Conservation (phyloP, 495 filamentous ascomycete genomes). For the Annulohypoxylon nitens region DNA sequence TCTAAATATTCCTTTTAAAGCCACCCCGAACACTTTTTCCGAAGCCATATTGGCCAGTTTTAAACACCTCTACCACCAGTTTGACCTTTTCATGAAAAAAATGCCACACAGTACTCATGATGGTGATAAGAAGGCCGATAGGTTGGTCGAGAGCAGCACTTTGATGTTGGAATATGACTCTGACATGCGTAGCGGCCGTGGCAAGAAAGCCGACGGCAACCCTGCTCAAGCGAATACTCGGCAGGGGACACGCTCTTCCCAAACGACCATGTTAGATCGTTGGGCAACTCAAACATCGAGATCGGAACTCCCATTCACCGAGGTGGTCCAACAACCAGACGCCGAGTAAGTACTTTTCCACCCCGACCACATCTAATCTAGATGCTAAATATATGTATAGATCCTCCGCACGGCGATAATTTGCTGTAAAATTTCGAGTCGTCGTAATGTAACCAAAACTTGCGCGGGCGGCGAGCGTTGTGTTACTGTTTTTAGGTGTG, state of each 20-base stretch:
- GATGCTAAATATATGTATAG: conserved; percentile 39
- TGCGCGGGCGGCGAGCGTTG: conserved; percentile 28
- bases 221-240: conserved; percentile 25
- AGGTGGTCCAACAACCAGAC: conserved; percentile 49
- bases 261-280: conserved; percentile 53
- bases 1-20: conserved; percentile 5
- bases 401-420: conserved; percentile 32
- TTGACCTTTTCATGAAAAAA: conserved; percentile 2
- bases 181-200: conserved; percentile 36
- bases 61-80: conserved; percentile 2
- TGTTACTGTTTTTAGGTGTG: conserved; percentile 33
- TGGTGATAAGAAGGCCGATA: conserved; percentile 28
- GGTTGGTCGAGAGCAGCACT: conserved; percentile 42
- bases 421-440: conserved; percentile 12
- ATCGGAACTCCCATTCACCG: conserved; percentile 57
- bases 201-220: background rate
- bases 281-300: conserved; percentile 55
- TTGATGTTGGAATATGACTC: conserved; percentile 14
- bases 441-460: conserved; percentile 39
- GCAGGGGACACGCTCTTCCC: conserved; percentile 23
- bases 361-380: conserved; percentile 9
- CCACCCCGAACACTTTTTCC: conserved; percentile 1
- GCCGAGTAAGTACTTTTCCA: conserved; percentile 33
- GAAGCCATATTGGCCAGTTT: conserved; percentile 5
- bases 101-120: conserved; percentile 50